Percentiles rank a stretch among this genome's conserved stretches.
Conservation (phyloP, 164 flowering plant species). For the grape (Vitis vinifera) region ASM3070453v1 NC_081812.1:21716501-21717000, state of each 20-base stretch:
- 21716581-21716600: neutral
- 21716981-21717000: slow-evolving; percentile 52
- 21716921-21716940: slow-evolving; percentile 10
- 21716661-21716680: slow-evolving; percentile 7
- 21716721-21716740: neutral
- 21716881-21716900: neutral
- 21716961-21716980: neutral
- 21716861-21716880: neutral
- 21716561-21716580: neutral
- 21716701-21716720: neutral
- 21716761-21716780: neutral
- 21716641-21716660: neutral
- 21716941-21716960: neutral
- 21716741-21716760: neutral
- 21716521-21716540: too few relatives aligned
- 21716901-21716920: slow-evolving; percentile 5
- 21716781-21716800: slow-evolving; percentile 14
- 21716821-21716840: slow-evolving; percentile 1
- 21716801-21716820: slow-evolving; percentile 20
- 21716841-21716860: slow-evolving; percentile 6
- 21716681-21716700: neutral
- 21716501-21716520: too few relatives aligned
- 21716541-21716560: too few relatives aligned
- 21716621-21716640: neutral
- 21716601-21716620: neutral